Evolutionary conservation across 176 grass and related monocot genomes (phyloP).

Genomic region (maize (Zea mays)): Zm-B73-REFERENCE-NAM-5.0 NC_050100.1:162524001-162524500

Average conservation of each 20-base stretch:
- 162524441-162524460: slow-evolving; percentile 56
- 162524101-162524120: slow-evolving; percentile 30
- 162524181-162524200: slow-evolving; percentile 11
- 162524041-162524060: background rate
- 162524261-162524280: slow-evolving; percentile 55
- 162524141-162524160: background rate
- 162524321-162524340: slow-evolving; percentile 49
- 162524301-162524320: slow-evolving; percentile 46
- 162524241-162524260: slow-evolving; percentile 44
- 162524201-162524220: slow-evolving; percentile 48
- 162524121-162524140: slow-evolving; percentile 38
- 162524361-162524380: slow-evolving; percentile 49
- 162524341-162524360: slow-evolving; percentile 61
- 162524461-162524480: background rate
- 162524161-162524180: background rate
- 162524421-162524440: slow-evolving; percentile 47
- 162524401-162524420: slow-evolving; percentile 56
- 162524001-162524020: background rate
- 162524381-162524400: slow-evolving; percentile 55
- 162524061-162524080: background rate
- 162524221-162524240: slow-evolving; percentile 64
- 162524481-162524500: background rate
- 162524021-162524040: background rate
- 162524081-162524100: slow-evolving; percentile 1
- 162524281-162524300: slow-evolving; percentile 53